phyloP scores from a whole-genome alignment of 495 filamentous ascomycete species.

The Geopyxis carbonaria region DNA sequence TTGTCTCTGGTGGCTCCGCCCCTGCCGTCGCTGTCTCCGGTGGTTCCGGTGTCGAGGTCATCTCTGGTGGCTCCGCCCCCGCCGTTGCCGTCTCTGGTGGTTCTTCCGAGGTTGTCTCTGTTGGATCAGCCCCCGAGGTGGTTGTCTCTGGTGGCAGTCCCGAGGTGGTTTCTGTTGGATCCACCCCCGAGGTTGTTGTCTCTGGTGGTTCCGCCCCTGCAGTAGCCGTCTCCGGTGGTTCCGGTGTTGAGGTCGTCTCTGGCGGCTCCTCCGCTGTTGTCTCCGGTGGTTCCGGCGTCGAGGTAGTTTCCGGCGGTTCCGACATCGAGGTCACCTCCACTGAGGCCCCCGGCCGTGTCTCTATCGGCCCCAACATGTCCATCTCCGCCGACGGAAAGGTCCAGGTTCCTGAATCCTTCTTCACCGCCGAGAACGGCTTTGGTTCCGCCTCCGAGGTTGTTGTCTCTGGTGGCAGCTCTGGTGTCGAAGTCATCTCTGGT shows the following conservation, averaged over 20 bases:
- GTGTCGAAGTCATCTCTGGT: not conserved
- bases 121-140: not conserved
- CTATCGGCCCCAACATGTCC: not conserved
- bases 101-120: too few relatives aligned
- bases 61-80: too few relatives aligned
- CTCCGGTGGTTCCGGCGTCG: not conserved
- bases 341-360: not conserved
- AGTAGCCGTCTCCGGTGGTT: not conserved
- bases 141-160: not conserved
- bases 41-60: too few relatives aligned
- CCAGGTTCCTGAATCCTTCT: not conserved
- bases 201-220: not conserved
- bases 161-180: not conserved
- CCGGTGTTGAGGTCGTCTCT: not conserved
- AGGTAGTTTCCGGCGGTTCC: not conserved
- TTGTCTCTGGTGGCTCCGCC: too few relatives aligned
- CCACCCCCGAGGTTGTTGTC: not conserved
- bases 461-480: not conserved
- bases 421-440: not conserved
- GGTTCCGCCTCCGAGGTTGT: not conserved
- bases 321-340: not conserved
- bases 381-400: not conserved
- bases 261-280: not conserved
- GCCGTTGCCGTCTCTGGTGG: too few relatives aligned
- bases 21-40: too few relatives aligned